Evolutionary conservation across 2,329 filamentous ascomycete species (phyloP).

Genomic region (Boeremia lycopersici): DNA sequence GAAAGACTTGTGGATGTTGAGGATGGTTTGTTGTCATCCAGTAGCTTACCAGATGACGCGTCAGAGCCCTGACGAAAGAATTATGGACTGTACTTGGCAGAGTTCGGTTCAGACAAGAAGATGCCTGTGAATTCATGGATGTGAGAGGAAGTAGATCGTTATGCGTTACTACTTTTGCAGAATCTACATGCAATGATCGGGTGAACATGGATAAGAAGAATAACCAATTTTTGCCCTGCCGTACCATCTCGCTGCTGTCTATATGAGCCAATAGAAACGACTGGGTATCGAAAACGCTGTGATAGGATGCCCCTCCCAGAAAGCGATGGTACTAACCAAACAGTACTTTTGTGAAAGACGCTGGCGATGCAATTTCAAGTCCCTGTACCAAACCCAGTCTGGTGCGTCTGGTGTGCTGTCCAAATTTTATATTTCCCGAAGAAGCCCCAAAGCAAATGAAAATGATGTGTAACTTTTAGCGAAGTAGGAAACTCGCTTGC

Average conservation of each 20-base stretch:
- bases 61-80: neutral
- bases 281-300: constrained; percentile 12
- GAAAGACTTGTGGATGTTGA: no score
- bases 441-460: neutral
- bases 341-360: neutral
- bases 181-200: neutral
- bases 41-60: no score
- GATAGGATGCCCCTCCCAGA: constrained; percentile 9
- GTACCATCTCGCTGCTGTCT: neutral
- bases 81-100: no score
- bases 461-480: neutral
- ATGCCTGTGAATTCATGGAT: neutral
- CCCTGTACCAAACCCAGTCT: neutral
- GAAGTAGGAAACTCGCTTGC: neutral
- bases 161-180: neutral
- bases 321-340: neutral
- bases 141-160: neutral
- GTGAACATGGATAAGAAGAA: neutral
- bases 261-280: neutral
- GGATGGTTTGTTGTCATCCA: no score
- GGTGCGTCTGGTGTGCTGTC: neutral
- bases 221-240: neutral
- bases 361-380: neutral
- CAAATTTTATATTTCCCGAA: neutral
- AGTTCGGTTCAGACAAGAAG: neutral